These are phyloP conservation scores for Candida peoriensis DNA, from an alignment of 805 yeast species.

Conservation along the genomic window DNA sequence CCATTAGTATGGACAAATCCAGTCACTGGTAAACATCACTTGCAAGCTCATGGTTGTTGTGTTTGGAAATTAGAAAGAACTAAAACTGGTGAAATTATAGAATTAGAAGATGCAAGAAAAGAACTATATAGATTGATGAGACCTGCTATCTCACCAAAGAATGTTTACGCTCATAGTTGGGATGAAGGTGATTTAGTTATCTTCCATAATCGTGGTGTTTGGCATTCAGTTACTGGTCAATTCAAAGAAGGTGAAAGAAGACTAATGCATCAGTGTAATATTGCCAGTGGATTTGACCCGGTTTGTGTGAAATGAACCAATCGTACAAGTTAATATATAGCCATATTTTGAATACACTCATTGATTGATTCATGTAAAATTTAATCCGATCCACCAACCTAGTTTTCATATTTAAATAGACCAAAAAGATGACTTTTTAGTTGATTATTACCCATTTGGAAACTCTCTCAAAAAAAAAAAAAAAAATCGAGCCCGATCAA, in stretches of 20 bases:
- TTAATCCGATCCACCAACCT: too few relatives aligned
- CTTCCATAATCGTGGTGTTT: conserved; percentile 83
- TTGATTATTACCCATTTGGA: too few relatives aligned
- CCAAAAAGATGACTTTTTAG: too few relatives aligned
- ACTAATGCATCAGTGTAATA: conserved; percentile 91
- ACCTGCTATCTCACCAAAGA: conserved; percentile 72
- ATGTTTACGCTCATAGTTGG: conserved; percentile 83
- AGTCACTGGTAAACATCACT: conserved; percentile 72
- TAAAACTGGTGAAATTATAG: conserved; percentile 54
- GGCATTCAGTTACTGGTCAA: conserved; percentile 92
- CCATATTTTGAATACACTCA: too few relatives aligned
- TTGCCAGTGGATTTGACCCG: conserved; percentile 78
- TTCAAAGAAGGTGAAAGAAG: conserved; percentile 73
- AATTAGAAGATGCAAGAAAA: conserved; percentile 68
- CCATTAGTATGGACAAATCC: conserved; percentile 95
- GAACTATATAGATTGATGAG: conserved; percentile 73
- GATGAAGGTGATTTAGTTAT: conserved; percentile 77
- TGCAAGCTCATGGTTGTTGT: conserved; percentile 89
- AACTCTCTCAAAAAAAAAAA: too few relatives aligned
- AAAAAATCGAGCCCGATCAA: too few relatives aligned
- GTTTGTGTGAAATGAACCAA: conserved; percentile 22
- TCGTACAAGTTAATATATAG: too few relatives aligned
- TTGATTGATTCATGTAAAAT: too few relatives aligned
- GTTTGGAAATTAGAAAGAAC: conserved; percentile 55
- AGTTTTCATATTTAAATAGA: too few relatives aligned